Base-by-base conservation (phyloP, 2,329 filamentous ascomycete species). In the Albifimbria verrucaria region DNA sequence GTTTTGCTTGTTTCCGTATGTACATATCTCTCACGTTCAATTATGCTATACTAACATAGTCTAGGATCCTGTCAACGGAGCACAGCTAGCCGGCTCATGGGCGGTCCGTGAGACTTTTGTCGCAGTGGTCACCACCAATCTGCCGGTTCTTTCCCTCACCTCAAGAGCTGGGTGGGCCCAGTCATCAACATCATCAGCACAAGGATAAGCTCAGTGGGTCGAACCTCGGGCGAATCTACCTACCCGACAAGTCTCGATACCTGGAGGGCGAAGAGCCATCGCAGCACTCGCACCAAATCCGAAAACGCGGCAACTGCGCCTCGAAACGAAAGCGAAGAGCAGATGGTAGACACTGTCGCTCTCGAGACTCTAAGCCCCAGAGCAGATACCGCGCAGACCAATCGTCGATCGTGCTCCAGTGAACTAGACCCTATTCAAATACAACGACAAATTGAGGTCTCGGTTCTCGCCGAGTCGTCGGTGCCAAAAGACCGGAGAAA, bases 131-230 rank as follows among this genome's bases (percentile, higher is more conserved):
- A 74, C 71, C 1, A 76, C 73, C 7, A 76, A 76, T 58, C 62
- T 75, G 2, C 73, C 71, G 4, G 71, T 76, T 66, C 66, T 78
- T 77, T 77, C 63, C 73, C 77, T 7, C 64, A 78, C 2, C 52
- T 79, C 50, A 72, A 73, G 56, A 59, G 55, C 44, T 73, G 72
- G 68, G 48, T 60, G 2, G 55, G 51, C 7, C 61, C 62, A 15
- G 52, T 65, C 4, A 50, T 65, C 11, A 58, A 57, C 12, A 57
- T 64, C 44, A 57, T 65, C 21, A 48, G 57, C 2, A 57, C 55
- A 25, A 48, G 20, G 18, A 36, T 36, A 18, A 20, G 23, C 3
- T 10, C n/a, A 15, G 18, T 26, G 46, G 26, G 26, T 10, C 24
- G 23, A 21, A 20, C 26, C 15, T 24, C n/a, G 15, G 46, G 26